A percentile compares a stretch with the other conserved stretches of the same genome.
phyloP scores from a whole-genome alignment of 805 yeast species.

The Saccharomycopsis sp. region DNA sequence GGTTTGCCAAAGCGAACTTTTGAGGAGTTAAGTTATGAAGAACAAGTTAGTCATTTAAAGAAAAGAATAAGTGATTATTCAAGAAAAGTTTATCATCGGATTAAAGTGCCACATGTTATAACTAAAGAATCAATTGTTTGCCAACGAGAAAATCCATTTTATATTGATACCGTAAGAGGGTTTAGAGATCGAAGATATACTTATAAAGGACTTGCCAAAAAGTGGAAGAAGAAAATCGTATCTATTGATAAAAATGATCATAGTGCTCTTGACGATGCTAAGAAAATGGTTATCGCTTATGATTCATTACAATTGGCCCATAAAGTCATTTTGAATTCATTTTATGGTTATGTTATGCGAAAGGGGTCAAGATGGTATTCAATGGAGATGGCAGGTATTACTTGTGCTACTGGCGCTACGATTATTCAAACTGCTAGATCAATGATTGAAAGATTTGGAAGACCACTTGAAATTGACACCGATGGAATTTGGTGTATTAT shows the following conservation, averaged over 20 bases:
- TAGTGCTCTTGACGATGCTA: slow-evolving; percentile 76
- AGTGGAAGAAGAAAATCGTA: slow-evolving; percentile 79
- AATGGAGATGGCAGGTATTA: slow-evolving; percentile 99
- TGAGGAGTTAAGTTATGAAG: slow-evolving; percentile 68
- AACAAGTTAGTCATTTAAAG: slow-evolving; percentile 70
- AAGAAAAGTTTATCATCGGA: slow-evolving; percentile 73
- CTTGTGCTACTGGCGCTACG: slow-evolving; percentile 96
- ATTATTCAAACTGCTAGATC: slow-evolving; percentile 96
- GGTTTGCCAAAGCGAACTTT: slow-evolving; percentile 49
- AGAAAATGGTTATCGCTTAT: slow-evolving; percentile 86
- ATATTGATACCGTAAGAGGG: slow-evolving; percentile 86
- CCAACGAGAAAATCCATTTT: slow-evolving; percentile 96
- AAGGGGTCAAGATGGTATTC: slow-evolving; percentile 99
- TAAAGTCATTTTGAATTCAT: slow-evolving; percentile 91
- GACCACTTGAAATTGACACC: slow-evolving; percentile 94
- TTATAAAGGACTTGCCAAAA: slow-evolving; percentile 86
- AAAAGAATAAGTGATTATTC: slow-evolving; percentile 80
- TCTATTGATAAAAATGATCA: slow-evolving; percentile 46
- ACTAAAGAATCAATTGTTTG: slow-evolving; percentile 92
- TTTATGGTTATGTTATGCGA: slow-evolving; percentile 98
- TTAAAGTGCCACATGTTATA: slow-evolving; percentile 74
- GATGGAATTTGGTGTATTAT: slow-evolving; percentile 99
- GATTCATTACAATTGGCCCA: slow-evolving; percentile 96
- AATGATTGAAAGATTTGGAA: slow-evolving; percentile 84
- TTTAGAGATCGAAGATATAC: slow-evolving; percentile 96